phyloP scores from a whole-genome alignment of 805 yeast genomes.

The Barnettozyma californica region DNA sequence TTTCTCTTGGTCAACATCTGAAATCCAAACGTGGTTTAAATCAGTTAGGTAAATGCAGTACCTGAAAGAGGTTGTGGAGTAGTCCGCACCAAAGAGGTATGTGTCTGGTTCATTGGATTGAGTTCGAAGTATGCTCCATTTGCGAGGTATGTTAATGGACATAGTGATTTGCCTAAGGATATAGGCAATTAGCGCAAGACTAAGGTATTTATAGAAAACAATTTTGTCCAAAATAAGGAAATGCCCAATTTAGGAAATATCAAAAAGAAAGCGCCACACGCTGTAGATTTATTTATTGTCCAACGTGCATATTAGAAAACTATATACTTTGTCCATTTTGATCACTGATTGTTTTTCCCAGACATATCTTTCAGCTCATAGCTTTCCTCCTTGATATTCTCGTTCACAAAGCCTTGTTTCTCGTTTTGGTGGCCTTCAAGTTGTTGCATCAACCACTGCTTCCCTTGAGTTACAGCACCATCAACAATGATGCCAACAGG shows the following conservation, averaged over 20 bases:
- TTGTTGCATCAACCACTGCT: constrained; percentile 18
- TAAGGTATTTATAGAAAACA: neutral
- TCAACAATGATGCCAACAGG: constrained; percentile 64
- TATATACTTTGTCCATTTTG: no score
- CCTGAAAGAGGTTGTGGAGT: constrained; percentile 7
- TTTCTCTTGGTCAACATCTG: constrained; percentile 15
- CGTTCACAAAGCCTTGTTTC: neutral
- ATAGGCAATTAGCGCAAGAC: neutral
- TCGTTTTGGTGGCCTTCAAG: neutral
- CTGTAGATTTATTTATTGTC: no score
- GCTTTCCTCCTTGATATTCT: constrained; percentile 21
- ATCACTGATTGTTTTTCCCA: constrained; percentile 14
- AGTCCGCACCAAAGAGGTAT: constrained; percentile 19
- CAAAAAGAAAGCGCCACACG: no score
- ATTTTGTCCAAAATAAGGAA: neutral
- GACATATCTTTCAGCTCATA: constrained; percentile 30
- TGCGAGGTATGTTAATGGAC: constrained; percentile 18
- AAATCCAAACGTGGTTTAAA: constrained; percentile 21
- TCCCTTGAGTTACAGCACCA: constrained; percentile 52
- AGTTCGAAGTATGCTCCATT: constrained; percentile 18
- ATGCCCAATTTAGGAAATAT: neutral
- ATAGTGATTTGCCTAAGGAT: neutral
- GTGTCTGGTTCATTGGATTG: constrained; percentile 5
- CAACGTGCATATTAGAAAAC: neutral
- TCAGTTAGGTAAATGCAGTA: constrained; percentile 21